Evolutionary conservation across 2,329 filamentous ascomycete genomes (phyloP), one percentile per base, ranked within the genome.

Genomic region (Catunica adiposa): DNA sequence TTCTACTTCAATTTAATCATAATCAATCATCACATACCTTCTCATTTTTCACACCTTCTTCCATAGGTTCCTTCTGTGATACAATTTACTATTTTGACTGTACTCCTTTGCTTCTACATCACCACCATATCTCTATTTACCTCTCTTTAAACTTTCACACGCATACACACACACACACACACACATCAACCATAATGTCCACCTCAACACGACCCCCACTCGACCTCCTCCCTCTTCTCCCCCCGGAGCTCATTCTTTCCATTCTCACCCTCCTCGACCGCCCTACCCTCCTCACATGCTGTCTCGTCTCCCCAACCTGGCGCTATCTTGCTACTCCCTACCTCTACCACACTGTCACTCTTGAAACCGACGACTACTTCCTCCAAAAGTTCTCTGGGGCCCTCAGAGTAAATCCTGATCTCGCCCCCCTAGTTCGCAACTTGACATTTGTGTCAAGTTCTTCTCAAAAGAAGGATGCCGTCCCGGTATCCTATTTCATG

Each of bases 321-420:
- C 37, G 46, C 26, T 34, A 26, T 25, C 46, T 42, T 31, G 40
- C 51, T 8, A 37, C 48, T 38, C 56, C 53, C 20, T 52, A 51
- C 26, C 56, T 58, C 34, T 58, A 58, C 48, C 29, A 55, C 22
- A 22, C 54, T 7, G 48, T 58, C 22, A 37, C 42, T n/a, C 53
- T 58, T 11, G 29, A 55, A 38, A 55, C 46, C 22, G 56, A 58
- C 26, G 47, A 55, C 53, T 58, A 58, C 42, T 58, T 55, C 25
- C 38, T 55, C 17, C 56, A 58, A 55, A 58, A 58, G 52, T 55
- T 58, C 53, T 52, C 53, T 5, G 26, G 52, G 25, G 40, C 56
- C 14, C 42, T 58, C n/a, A 52, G 47, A n/a, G 47, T 22, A 25
- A 55, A 51, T 53, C 56, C 56, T 11, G 23, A 46, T 7, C 40